phyloP scores from a whole-genome alignment of 2,329 filamentous ascomycete species.

The Macrophomina pseudophaseolina region DNA sequence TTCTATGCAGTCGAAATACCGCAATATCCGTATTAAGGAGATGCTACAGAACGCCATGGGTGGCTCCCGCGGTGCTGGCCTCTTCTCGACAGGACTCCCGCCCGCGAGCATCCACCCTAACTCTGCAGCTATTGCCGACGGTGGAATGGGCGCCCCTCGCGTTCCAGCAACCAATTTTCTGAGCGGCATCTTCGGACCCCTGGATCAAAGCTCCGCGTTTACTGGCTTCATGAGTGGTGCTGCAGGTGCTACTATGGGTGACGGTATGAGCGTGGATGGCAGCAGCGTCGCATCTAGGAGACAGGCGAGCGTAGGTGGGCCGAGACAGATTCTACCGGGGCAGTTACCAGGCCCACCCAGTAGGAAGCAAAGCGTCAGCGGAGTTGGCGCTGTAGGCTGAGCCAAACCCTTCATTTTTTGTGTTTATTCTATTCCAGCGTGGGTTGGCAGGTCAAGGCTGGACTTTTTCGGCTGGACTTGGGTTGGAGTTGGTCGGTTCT shows the following conservation, averaged over 20 bases:
- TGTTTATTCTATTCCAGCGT: not conserved
- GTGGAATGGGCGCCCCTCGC: slow-evolving; percentile 29
- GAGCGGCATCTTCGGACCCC: slow-evolving; percentile 25
- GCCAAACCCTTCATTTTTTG: not conserved
- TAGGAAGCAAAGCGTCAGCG: slow-evolving; percentile 21
- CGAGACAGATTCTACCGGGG: slow-evolving; percentile 44
- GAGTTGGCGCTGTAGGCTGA: slow-evolving; percentile 7
- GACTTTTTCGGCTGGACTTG: not conserved
- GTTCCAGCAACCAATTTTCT: slow-evolving; percentile 4
- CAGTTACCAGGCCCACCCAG: slow-evolving; percentile 40
- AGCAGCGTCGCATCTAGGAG: slow-evolving; percentile 37
- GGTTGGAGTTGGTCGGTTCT: not conserved
- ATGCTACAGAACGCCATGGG: slow-evolving; percentile 65
- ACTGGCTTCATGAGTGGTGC: slow-evolving; percentile 36
- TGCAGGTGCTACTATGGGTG: slow-evolving; percentile 39
- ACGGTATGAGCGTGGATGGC: slow-evolving; percentile 38
- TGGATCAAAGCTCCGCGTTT: slow-evolving; percentile 33
- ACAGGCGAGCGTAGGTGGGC: slow-evolving; percentile 39
- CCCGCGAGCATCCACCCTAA: not conserved
- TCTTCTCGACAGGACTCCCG: slow-evolving; percentile 41
- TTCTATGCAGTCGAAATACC: slow-evolving; percentile 60
- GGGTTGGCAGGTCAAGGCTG: not conserved
- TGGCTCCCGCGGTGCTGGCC: slow-evolving; percentile 51
- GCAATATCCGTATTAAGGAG: slow-evolving; percentile 67
- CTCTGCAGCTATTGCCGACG: slow-evolving; percentile 5